Percentiles rank a stretch among this genome's conserved stretches.
Evolutionary conservation across 176 grass and related monocot genomes (phyloP).

Genomic region (Olyra latifolia): DNA sequence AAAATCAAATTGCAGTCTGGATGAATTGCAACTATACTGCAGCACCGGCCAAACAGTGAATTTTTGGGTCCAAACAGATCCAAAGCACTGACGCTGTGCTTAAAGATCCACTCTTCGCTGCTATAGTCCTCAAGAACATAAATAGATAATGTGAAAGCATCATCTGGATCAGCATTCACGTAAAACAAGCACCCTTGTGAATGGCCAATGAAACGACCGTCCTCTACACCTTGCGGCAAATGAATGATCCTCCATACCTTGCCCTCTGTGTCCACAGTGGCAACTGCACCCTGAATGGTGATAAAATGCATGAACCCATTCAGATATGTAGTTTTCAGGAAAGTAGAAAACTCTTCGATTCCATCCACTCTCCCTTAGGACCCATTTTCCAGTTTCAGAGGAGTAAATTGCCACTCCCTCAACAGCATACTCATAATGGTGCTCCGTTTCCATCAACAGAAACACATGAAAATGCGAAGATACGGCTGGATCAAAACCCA

Average conservation of each 20-base stretch:
- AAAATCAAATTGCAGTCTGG: neutral
- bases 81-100: neutral
- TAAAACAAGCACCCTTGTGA: neutral
- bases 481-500: neutral
- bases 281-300: neutral
- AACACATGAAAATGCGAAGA: slow-evolving; percentile 11
- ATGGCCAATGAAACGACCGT: neutral
- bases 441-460: neutral
- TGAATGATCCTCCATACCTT: neutral
- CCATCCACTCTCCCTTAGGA: neutral
- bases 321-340: too few species aligned
- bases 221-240: neutral
- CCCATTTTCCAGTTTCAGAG: neutral
- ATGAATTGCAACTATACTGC: neutral
- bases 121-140: slow-evolving; percentile 6
- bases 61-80: neutral
- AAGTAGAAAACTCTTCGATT: too few species aligned
- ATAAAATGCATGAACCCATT: slow-evolving; percentile 3
- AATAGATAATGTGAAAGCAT: neutral
- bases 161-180: neutral
- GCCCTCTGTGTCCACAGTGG: neutral
- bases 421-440: fast-evolving
- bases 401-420: slow-evolving; percentile 8
- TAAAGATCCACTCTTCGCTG: neutral
- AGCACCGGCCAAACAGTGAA: neutral